A percentile compares a stretch with the other conserved stretches of the same genome.
Evolutionary conservation across 306 rosid species (phyloP).

Genomic region (Quercus variabilis): DNA sequence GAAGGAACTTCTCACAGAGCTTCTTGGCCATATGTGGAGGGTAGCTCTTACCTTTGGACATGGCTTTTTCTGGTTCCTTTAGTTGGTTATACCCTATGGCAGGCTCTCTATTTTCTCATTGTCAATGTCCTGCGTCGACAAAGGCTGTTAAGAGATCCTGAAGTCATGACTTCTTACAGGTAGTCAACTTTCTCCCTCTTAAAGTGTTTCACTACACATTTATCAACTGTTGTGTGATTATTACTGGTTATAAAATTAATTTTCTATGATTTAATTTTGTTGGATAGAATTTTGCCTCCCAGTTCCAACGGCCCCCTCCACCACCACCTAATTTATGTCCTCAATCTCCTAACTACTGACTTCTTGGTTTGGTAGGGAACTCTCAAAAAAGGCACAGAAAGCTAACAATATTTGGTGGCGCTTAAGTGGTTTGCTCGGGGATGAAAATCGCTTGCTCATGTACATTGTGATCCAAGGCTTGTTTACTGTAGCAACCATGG

Average conservation of each 20-base stretch:
- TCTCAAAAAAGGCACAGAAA: conserved; percentile 86
- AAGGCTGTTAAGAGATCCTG: conserved; percentile 80
- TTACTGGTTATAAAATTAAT: not conserved
- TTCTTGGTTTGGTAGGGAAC: conserved; percentile 53
- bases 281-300: not conserved
- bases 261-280: not conserved
- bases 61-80: conserved; percentile 86
- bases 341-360: not conserved
- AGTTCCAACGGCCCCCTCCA: not conserved
- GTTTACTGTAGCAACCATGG: conserved; percentile 89
- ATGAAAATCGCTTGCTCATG: conserved; percentile 83
- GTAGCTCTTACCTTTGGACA: conserved; percentile 61
- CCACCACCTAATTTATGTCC: not conserved
- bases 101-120: conserved; percentile 75
- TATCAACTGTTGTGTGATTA: not conserved
- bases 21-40: conserved; percentile 89
- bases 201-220: not conserved
- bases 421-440: conserved; percentile 85
- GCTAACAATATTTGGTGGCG: conserved; percentile 95
- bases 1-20: conserved; percentile 55
- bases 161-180: conserved; percentile 97
- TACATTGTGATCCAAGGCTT: conserved; percentile 70
- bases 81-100: conserved; percentile 82
- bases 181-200: conserved; percentile 11
- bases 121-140: conserved; percentile 84